Conservation (phyloP, 495 filamentous ascomycete genomes). For the Daldinia vernicosa region DNA sequence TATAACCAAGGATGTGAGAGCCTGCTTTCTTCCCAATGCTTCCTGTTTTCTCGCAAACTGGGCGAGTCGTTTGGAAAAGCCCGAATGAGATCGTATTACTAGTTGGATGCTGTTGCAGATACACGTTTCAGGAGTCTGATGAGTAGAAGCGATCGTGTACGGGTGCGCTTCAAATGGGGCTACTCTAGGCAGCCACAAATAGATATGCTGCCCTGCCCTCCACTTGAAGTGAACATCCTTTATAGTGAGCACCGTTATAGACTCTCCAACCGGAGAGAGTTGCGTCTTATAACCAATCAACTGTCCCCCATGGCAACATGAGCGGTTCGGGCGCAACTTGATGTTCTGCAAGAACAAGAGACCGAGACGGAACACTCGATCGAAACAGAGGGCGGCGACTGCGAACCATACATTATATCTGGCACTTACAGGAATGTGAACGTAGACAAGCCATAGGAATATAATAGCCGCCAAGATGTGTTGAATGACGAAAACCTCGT, state of each 20-base stretch:
- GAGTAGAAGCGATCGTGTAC: slow-evolving; percentile 74
- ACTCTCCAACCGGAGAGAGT: slow-evolving; percentile 67
- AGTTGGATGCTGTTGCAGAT: slow-evolving; percentile 73
- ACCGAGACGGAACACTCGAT: slow-evolving; percentile 65
- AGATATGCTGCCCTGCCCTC: slow-evolving; percentile 81
- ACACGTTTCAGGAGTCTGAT: slow-evolving; percentile 54
- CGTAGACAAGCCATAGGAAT: slow-evolving; percentile 72
- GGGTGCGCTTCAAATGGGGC: slow-evolving; percentile 79
- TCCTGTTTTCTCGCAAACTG: slow-evolving; percentile 64
- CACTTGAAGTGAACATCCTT: slow-evolving; percentile 73
- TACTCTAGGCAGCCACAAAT: slow-evolving; percentile 75
- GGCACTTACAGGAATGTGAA: slow-evolving; percentile 68
- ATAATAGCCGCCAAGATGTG: slow-evolving; percentile 74
- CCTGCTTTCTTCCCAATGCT: slow-evolving; percentile 45
- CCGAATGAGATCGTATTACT: slow-evolving; percentile 73
- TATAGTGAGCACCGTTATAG: slow-evolving; percentile 75
- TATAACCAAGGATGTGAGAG: slow-evolving; percentile 59
- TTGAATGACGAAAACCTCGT: slow-evolving; percentile 85
- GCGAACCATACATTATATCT: slow-evolving; percentile 75
- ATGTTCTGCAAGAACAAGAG: slow-evolving; percentile 72
- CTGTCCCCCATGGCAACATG: slow-evolving; percentile 53
- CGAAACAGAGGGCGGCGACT: slow-evolving; percentile 74
- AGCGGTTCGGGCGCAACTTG: slow-evolving; percentile 50
- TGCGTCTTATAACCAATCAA: slow-evolving; percentile 66
- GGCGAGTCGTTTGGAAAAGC: slow-evolving; percentile 74